Evolutionary conservation across 495 filamentous ascomycete species (phyloP), one percentile per base, ranked within the genome.

Genomic region (Neurospora discreta): DNA sequence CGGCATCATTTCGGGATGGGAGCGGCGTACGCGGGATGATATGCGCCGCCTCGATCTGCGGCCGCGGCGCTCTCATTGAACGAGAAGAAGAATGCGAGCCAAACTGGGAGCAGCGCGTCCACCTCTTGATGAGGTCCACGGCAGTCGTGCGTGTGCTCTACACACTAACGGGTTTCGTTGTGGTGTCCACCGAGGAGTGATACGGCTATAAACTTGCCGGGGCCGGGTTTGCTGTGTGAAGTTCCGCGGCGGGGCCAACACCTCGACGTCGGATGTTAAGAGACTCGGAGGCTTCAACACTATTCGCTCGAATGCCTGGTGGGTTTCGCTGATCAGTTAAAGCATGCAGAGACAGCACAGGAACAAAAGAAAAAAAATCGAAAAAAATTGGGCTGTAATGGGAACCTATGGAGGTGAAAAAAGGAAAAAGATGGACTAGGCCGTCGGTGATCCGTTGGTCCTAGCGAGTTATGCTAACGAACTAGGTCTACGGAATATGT

Each of bases 1-100:
- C 18, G 77, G 76, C 79, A 80, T 80, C 69, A 71, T 76, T 69
- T 70, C 40, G 18, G 40, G 20, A 36, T 23, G 18, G 40, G 39
- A 43, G 18, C 20, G 39, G 9, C 40, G 69, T 5, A 23, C 6
- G 40, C 69, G 18, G 52, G 30, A 42, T 70, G 60, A 42, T 40
- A 42, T 74, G 44, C 36, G 70, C 41, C 67, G 60, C 71, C 26
- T 43, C 30, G 42, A 68, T 39, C 71, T 60, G 68, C 46, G 67
- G 68, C 30, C 73, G 73, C 65, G 52, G 68, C 41, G 41, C 67
- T 70, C 71, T 77, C 73, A 77, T 74, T 42, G 46, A 73, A 43
- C 26, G 69, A 70, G 41, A n/a, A n/a, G 26, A 42, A 52, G 52
- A 69, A 67, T 46, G 67, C 72, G 52, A 58, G 23, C 23, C 46